Percentiles rank a stretch among this genome's conserved stretches.
These are phyloP conservation scores for Aureobasidium sp. DNA, from an alignment of 2,329 filamentous ascomycete genomes.

Conservation along the genomic window DNA sequence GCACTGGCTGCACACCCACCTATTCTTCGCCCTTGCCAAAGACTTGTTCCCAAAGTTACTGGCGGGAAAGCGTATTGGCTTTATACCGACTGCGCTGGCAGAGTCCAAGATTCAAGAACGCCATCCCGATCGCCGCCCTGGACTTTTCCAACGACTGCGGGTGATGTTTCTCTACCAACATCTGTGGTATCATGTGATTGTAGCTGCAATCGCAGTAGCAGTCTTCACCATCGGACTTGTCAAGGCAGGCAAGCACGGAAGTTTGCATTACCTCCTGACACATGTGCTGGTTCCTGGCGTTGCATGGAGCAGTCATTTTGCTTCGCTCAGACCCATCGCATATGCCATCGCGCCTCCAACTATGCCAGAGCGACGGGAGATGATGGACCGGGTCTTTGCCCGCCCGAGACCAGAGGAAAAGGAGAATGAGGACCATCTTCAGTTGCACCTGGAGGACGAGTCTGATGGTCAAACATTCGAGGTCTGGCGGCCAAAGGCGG, in stretches of 20 bases:
- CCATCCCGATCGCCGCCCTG: background rate
- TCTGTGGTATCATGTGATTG: conserved; percentile 45
- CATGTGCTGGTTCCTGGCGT: conserved; percentile 54
- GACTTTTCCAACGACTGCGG: background rate
- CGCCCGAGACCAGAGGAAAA: conserved; percentile 31
- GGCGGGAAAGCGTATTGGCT: background rate
- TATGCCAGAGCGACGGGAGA: conserved; percentile 51
- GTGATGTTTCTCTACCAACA: conserved; percentile 49
- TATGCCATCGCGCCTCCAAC: conserved; percentile 56
- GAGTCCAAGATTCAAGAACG: conserved; percentile 13
- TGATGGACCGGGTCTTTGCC: conserved; percentile 50
- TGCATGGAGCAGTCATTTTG: conserved; percentile 40
- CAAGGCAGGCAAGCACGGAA: conserved; percentile 45
- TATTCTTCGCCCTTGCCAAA: conserved; percentile 3
- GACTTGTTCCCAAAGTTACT: conserved; percentile 1
- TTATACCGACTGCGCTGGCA: conserved; percentile 2
- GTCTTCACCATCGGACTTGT: conserved; percentile 39
- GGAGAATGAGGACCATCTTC: background rate
- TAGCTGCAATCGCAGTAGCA: background rate
- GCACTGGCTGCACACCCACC: conserved; percentile 4
- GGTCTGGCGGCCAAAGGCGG: conserved; percentile 7
- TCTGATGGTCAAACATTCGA: background rate
- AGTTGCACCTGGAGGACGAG: background rate
- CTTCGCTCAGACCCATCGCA: conserved; percentile 39
- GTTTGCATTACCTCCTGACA: conserved; percentile 28